A percentile compares a stretch with the other conserved stretches of the same genome.
Evolutionary conservation across 768 basidiomycete species (phyloP).

Genomic region (Russula ochroleuca): DNA sequence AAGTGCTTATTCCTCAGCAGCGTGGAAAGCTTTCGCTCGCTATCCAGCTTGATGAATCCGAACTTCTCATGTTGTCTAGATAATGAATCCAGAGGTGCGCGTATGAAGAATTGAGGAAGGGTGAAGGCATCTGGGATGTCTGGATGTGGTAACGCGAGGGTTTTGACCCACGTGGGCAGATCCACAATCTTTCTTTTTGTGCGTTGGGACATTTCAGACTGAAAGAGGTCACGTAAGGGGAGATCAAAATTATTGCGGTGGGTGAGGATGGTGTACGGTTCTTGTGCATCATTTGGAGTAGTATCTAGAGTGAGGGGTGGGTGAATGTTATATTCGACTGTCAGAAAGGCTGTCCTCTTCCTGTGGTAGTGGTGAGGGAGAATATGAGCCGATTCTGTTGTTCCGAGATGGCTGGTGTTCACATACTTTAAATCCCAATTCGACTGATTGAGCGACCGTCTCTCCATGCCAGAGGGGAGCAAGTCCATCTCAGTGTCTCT

Average conservation of each 20-base stretch:
- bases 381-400: conserved; percentile 7
- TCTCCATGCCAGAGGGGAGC: conserved; percentile 79
- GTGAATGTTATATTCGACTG: conserved; percentile 68
- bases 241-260: conserved; percentile 56
- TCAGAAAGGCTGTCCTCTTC: conserved; percentile 61
- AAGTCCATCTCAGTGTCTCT: conserved; percentile 71
- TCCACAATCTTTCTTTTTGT: conserved; percentile 41
- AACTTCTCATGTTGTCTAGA: conserved; percentile 11
- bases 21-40: conserved; percentile 42
- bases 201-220: conserved; percentile 43
- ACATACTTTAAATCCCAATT: conserved; percentile 73
- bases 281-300: conserved; percentile 36
- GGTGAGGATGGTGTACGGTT: conserved; percentile 52
- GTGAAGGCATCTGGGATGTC: conserved; percentile 55
- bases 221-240: conserved; percentile 50
- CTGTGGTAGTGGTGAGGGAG: conserved; percentile 39
- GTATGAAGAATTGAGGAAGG: conserved; percentile 59
- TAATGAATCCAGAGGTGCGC: conserved; percentile 38
- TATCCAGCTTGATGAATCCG: conserved; percentile 57
- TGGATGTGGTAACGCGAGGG: conserved; percentile 48
- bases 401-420: conserved; percentile 7
- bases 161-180: conserved; percentile 52
- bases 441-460: conserved; percentile 72
- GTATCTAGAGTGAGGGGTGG: conserved; percentile 46
- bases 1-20: conserved; percentile 60